These are phyloP conservation scores for Xylaria sp. DNA, from an alignment of 495 filamentous ascomycete species.

Conservation along the genomic window DNA sequence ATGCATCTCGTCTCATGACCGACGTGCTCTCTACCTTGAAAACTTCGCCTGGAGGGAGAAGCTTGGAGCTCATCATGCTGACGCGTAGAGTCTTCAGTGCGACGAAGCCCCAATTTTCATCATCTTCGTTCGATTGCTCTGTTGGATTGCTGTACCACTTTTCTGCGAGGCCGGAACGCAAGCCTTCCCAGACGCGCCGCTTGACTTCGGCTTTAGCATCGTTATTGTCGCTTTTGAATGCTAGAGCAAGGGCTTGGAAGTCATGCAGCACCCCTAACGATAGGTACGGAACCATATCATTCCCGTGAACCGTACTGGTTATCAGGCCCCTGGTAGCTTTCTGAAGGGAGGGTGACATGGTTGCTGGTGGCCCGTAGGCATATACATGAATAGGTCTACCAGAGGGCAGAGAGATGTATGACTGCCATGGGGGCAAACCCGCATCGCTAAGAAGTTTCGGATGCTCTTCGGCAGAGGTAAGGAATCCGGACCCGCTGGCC, in stretches of 20 bases:
- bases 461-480: slow-evolving; percentile 55
- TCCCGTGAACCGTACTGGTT: slow-evolving; percentile 74
- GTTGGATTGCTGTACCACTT: slow-evolving; percentile 51
- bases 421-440: slow-evolving; percentile 27
- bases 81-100: slow-evolving; percentile 70
- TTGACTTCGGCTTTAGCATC: slow-evolving; percentile 71
- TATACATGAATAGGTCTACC: slow-evolving; percentile 79
- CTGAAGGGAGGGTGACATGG: slow-evolving; percentile 74
- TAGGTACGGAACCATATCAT: slow-evolving; percentile 76
- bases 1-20: slow-evolving; percentile 66
- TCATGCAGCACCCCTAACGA: slow-evolving; percentile 79
- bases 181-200: slow-evolving; percentile 67
- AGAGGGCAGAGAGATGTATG: slow-evolving; percentile 62
- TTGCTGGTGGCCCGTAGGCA: slow-evolving; percentile 77
- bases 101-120: slow-evolving; percentile 75
- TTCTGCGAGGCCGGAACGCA: slow-evolving; percentile 56
- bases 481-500: slow-evolving; percentile 50
- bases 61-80: slow-evolving; percentile 72
- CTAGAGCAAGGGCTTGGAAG: slow-evolving; percentile 71
- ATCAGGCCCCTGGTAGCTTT: slow-evolving; percentile 76
- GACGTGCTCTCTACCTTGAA: slow-evolving; percentile 72
- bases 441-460: slow-evolving; percentile 50
- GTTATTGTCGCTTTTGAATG: slow-evolving; percentile 73
- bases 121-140: slow-evolving; percentile 47
- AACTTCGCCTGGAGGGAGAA: slow-evolving; percentile 78